phyloP scores from a whole-genome alignment of 768 basidiomycete species.

The Tulasnella sp. region DNA sequence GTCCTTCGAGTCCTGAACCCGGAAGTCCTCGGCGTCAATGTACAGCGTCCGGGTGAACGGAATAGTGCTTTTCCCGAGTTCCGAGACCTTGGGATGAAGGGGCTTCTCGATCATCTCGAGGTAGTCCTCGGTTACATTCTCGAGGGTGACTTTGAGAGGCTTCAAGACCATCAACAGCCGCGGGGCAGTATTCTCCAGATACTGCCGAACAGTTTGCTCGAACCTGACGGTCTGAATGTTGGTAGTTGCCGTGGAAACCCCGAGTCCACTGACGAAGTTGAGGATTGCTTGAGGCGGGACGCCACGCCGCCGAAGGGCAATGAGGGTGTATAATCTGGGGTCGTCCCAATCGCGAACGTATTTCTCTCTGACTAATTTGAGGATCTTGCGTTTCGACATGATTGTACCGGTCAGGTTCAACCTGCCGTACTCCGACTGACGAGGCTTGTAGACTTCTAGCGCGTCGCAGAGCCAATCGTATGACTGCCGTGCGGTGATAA shows the following conservation, averaged over 20 bases:
- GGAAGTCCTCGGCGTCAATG: constrained; percentile 91
- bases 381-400: constrained; percentile 94
- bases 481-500: constrained; percentile 89
- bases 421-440: constrained; percentile 93
- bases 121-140: constrained; percentile 85
- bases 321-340: constrained; percentile 92
- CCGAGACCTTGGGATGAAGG: constrained; percentile 87
- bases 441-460: constrained; percentile 93
- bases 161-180: constrained; percentile 85
- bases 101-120: constrained; percentile 78
- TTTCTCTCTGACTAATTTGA: constrained; percentile 73
- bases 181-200: constrained; percentile 81
- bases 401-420: constrained; percentile 79
- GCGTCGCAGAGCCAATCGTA: constrained; percentile 99
- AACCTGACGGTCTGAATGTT: constrained; percentile 85
- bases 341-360: constrained; percentile 95
- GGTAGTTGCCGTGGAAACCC: constrained; percentile 76
- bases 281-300: constrained; percentile 94
- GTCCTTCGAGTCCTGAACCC: constrained; percentile 81
- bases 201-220: constrained; percentile 79
- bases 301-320: constrained; percentile 88
- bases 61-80: constrained; percentile 69
- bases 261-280: constrained; percentile 88
- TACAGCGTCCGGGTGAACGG: constrained; percentile 85
- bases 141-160: constrained; percentile 85